These are phyloP conservation scores for Gracilaria caudata DNA, from an alignment of 23 red algal species.

Conservation along the genomic window DNA sequence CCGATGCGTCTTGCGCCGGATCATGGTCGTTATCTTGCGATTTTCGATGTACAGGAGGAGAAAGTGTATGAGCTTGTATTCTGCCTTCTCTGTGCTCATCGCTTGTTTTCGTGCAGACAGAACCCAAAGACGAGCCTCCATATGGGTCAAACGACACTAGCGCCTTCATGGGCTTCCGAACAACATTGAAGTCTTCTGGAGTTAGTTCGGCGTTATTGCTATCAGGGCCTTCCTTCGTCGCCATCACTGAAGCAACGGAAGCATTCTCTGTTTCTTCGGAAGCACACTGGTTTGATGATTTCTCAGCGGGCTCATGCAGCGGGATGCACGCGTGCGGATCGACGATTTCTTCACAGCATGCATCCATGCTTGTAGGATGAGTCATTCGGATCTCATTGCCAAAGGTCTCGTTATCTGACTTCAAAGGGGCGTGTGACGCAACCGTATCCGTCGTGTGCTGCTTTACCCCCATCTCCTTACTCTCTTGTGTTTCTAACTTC, in stretches of 20 bases:
- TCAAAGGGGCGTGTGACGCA: neutral
- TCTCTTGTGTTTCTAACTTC: neutral
- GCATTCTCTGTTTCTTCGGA: neutral
- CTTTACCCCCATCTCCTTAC: neutral
- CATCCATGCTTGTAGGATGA: neutral
- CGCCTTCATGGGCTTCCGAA: neutral
- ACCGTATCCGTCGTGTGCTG: neutral
- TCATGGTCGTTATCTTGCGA: neutral
- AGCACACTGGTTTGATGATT: neutral
- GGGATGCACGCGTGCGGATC: neutral
- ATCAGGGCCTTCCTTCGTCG: neutral
- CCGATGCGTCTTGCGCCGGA: neutral
- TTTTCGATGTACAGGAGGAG: neutral
- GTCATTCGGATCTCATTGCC: neutral
- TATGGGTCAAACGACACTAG: neutral
- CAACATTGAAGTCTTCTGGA: conserved; percentile 27
- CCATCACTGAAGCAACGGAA: neutral
- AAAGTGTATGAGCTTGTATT: neutral
- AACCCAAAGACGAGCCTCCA: neutral
- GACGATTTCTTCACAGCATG: conserved; percentile 1
- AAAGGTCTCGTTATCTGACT: neutral
- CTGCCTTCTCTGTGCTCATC: neutral
- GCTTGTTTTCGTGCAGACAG: conserved; percentile 13
- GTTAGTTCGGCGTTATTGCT: neutral
- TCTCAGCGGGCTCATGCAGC: neutral